Evolutionary conservation across 345 rosid genomes (phyloP), one percentile per base, ranked within the genome.

Genomic region (Psidium friedrichsthalianum): DNA sequence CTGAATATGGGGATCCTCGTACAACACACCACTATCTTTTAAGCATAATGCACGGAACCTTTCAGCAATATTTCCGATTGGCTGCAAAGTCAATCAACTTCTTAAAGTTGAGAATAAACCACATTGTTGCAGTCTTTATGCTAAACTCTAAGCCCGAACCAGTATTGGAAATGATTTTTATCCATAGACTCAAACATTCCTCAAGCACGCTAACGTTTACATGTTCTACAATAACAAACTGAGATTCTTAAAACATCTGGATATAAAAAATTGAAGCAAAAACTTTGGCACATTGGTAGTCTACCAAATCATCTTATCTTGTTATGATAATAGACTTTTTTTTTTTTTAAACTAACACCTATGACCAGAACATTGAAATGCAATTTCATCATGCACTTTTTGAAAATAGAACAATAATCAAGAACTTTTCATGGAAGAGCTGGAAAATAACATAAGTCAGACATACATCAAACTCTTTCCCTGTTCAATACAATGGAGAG

Each of bases 11-110:
- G 96, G 95, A 94, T 98, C 99, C 91, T 98, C 99, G 2, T 96
- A 98, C 64, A 98, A 82, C 84, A 96, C 96, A 83, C 99, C 99
- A 82, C 99, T 98, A 86, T 98, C 99, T 91, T 98, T 98, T 88
- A 95, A 89, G 91, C 98, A 95, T 84, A 98, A 91, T 84, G 99
- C 94, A 89, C 92, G 92, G 87, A 95, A 98, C 87, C 99, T 96
- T 88, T 98, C 99, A 27, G 93, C 92, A 81, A 89, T 92, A 88
- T 94, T 95, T 90, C 96, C 98, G 18, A 96, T 93, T 74, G 96
- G 95, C 99, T 98, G 98, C 91, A 87, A 86, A 83, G 55, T 64
- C 85, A 84, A 87, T 56, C 58, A 82, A 85, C 82, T 55, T 86
- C 24, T 61, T 20, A 87, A 54, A 36, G 8, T 25, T 32, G 6